A percentile compares a stretch with the other conserved stretches of the same genome.
Evolutionary conservation across 306 rosid genomes (phyloP).

Genomic region (Fragaria iinumae): DNA sequence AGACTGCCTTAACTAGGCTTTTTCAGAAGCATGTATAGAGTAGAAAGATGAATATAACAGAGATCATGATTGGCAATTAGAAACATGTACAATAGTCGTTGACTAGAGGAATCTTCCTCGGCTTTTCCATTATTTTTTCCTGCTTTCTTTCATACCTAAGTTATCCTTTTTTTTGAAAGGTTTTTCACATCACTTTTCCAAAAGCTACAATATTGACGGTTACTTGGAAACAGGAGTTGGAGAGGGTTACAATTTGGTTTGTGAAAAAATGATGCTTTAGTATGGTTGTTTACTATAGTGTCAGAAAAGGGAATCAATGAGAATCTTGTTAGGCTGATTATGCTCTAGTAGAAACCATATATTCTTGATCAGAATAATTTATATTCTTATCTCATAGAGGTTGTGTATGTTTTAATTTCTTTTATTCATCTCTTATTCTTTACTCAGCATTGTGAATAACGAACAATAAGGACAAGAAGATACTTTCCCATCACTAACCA

Average conservation of each 20-base stretch:
- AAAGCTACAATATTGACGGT: not conserved
- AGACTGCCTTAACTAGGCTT: not conserved
- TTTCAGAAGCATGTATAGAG: not conserved
- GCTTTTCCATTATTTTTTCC: not conserved
- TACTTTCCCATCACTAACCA: conserved; percentile 25
- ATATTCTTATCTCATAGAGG: not conserved
- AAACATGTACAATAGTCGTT: not conserved
- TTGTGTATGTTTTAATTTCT: not conserved
- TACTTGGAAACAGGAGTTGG: not conserved
- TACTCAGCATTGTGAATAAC: conserved; percentile 32
- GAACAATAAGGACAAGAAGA: conserved; percentile 30
- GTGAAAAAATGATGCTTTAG: not conserved
- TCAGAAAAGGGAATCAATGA: not conserved
- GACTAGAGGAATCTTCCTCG: not conserved
- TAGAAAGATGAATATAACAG: not conserved
- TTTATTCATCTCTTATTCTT: conserved; percentile 2
- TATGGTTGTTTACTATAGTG: not conserved
- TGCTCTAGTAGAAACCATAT: not conserved
- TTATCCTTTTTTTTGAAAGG: not conserved
- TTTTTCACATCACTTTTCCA: not conserved
- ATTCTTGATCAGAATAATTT: not conserved
- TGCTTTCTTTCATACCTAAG: not conserved
- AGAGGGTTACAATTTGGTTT: not conserved
- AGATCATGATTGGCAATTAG: not conserved
- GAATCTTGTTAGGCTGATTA: not conserved